Percentiles rank a stretch among this genome's conserved stretches.
Conservation (phyloP, 75 land plant genomes). For the Chamaecyparis obtusa region DNA sequence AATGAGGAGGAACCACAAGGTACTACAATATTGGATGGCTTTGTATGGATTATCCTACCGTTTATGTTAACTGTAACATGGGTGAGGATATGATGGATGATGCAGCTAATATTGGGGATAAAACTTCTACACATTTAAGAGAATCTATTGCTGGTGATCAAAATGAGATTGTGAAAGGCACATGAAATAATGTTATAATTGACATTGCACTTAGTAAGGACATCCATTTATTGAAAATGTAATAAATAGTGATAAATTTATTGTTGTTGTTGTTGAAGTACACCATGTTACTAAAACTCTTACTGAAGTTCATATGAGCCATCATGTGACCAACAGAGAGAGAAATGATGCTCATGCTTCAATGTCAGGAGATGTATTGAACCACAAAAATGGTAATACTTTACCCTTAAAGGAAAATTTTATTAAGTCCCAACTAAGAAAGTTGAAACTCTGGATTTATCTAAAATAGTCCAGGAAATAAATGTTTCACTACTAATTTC, state of each 20-base stretch:
- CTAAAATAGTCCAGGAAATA: background rate
- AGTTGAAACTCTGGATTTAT: background rate
- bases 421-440: background rate
- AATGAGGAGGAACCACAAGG: background rate
- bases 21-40: background rate
- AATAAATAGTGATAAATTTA: background rate
- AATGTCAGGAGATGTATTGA: background rate
- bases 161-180: background rate
- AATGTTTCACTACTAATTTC: no score
- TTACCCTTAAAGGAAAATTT: background rate
- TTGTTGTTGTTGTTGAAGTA: background rate
- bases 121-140: background rate
- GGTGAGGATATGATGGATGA: background rate
- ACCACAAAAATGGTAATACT: background rate
- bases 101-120: background rate
- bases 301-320: no score
- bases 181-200: background rate
- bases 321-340: background rate
- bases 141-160: background rate
- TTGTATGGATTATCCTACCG: no score
- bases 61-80: no score
- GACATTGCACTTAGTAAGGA: background rate
- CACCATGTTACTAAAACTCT: background rate
- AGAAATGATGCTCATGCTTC: background rate
- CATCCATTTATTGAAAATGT: background rate